Conservation (phyloP, 1,284 basidiomycete species). For the Naganishia sp. region DNA sequence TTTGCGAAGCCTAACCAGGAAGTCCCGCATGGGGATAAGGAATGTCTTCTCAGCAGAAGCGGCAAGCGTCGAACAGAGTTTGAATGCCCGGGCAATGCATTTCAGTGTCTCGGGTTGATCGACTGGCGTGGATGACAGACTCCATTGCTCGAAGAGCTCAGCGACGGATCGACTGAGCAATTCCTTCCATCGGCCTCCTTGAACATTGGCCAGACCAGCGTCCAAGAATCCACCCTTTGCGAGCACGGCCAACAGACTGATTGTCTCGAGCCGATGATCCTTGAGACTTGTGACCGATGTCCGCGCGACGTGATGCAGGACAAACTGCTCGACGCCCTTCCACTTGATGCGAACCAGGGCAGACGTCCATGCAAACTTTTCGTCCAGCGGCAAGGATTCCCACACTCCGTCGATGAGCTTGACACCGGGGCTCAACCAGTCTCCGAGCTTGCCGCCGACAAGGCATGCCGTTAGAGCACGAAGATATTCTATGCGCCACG, state of each 20-base stretch:
- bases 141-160: constrained; percentile 31
- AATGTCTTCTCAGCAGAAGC: constrained; percentile 7
- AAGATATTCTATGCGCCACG: constrained; percentile 37
- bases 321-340: constrained; percentile 53
- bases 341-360: constrained; percentile 49
- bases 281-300: constrained; percentile 36
- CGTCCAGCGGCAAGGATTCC: constrained; percentile 41
- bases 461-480: constrained; percentile 43
- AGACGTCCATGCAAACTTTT: constrained; percentile 48
- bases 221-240: constrained; percentile 47
- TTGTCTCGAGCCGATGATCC: constrained; percentile 44
- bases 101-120: constrained; percentile 7
- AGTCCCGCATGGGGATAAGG: constrained; percentile 11
- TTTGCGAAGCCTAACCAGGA: constrained; percentile 1
- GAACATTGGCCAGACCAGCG: constrained; percentile 50
- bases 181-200: constrained; percentile 52
- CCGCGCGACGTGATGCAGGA: constrained; percentile 48
- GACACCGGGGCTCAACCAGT: constrained; percentile 54
- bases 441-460: constrained; percentile 49
- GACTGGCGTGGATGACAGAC: background rate
- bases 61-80: constrained; percentile 12
- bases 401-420: constrained; percentile 49
- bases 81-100: constrained; percentile 16
- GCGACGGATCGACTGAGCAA: constrained; percentile 40
- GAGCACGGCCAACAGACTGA: constrained; percentile 50